phyloP scores from a whole-genome alignment of 2,329 filamentous ascomycete species.

The Alternaria sp. region DNA sequence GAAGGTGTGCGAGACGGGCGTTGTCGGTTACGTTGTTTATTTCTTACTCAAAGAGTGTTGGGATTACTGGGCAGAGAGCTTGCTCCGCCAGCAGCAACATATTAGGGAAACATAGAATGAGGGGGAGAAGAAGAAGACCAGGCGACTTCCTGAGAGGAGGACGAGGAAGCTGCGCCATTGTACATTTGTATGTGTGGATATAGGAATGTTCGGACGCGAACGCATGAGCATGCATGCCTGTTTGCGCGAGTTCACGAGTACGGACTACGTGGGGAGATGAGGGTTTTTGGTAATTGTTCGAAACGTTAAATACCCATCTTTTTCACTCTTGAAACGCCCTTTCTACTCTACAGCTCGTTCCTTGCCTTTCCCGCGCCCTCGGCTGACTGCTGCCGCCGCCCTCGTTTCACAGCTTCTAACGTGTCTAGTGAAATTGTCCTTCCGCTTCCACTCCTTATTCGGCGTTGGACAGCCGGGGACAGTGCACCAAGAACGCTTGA shows the following conservation, averaged over 20 bases:
- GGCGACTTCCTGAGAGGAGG: background rate
- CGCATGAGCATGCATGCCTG: conserved; percentile 1
- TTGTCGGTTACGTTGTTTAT: conserved; percentile 2
- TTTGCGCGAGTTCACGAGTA: background rate
- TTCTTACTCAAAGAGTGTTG: background rate
- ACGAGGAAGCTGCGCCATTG: background rate
- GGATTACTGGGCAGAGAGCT: background rate
- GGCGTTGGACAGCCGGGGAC: background rate
- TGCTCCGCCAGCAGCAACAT: background rate
- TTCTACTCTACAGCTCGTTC: background rate
- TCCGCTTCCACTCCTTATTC: background rate
- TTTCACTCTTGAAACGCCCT: background rate
- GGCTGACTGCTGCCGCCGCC: background rate
- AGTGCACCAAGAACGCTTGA: background rate
- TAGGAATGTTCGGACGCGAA: background rate
- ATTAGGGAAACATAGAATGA: background rate
- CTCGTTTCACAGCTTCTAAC: background rate
- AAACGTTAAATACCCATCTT: background rate
- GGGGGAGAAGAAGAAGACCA: background rate
- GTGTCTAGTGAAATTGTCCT: conserved; percentile 5
- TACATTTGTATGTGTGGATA: conserved; percentile 1
- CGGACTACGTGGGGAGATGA: background rate
- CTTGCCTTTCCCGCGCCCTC: background rate
- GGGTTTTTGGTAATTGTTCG: background rate
- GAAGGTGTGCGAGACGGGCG: conserved; percentile 11